Evolutionary conservation across 345 rosid species (phyloP).

Genomic region (Lepidium sativum): DNA sequence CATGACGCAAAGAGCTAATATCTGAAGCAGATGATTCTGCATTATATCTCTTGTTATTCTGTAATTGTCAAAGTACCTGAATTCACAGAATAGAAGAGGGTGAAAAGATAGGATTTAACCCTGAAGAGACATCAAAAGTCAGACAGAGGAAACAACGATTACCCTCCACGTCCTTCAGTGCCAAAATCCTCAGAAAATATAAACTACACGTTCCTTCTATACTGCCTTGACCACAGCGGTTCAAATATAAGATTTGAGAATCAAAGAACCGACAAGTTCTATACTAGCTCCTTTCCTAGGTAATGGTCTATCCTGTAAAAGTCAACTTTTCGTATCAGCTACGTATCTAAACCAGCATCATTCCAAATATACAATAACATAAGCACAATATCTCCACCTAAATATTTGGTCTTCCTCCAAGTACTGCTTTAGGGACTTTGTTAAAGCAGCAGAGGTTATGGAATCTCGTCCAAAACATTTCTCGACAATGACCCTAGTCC

Average conservation of each 20-base stretch:
- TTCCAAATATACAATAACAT: background rate
- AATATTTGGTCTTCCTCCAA: conserved; percentile 89
- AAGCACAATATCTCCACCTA: conserved; percentile 42
- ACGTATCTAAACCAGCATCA: background rate
- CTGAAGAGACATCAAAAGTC: background rate
- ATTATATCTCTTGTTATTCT: conserved; percentile 96
- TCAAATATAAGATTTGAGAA: conserved; percentile 97
- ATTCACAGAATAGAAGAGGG: background rate
- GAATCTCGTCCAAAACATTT: conserved; percentile 98
- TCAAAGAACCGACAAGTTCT: conserved; percentile 90
- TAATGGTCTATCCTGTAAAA: conserved; percentile 89
- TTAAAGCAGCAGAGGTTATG: conserved; percentile 87
- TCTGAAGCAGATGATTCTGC: conserved; percentile 99
- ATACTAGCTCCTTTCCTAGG: conserved; percentile 95
- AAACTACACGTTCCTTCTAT: conserved; percentile 79
- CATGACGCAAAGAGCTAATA: conserved; percentile 93
- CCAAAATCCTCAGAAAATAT: conserved; percentile 98
- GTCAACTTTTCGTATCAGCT: background rate
- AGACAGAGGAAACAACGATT: conserved; percentile 17
- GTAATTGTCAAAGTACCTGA: conserved; percentile 85
- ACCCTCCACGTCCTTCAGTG: conserved; percentile 99
- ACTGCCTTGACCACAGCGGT: conserved; percentile 95
- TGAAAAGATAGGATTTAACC: background rate
- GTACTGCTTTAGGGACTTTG: conserved; percentile 73
- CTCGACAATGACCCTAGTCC: conserved; percentile 99